Base-by-base conservation (phyloP, 805 yeast species). In the Tanozyma kutaoensis region DNA sequence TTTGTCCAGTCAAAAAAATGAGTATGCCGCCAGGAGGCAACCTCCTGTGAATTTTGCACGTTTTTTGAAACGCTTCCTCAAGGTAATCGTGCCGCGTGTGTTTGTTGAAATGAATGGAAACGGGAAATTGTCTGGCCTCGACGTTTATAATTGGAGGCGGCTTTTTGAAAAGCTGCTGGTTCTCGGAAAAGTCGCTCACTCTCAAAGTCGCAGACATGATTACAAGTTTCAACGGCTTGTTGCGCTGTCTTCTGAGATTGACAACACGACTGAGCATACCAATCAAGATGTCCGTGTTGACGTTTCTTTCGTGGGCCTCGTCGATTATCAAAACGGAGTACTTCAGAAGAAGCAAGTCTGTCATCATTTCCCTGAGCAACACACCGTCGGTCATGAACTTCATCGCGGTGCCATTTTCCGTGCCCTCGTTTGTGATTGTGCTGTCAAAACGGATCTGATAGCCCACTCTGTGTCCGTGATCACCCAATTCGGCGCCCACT, bases 131-230 rank as follows among this genome's bases (percentile, higher is more conserved):
- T 49, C 99, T 71, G 1, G 97, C 93, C 28, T 80, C 88, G 10
- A 91, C 85, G 38, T 77, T 77, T 20, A 93, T 54, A 20, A 93
- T 70, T 2, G 98, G 98, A 1, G 98, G 98, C 0, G 80, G 74
- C 0, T 44, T 40, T 12, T 62, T 50, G 43, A 93, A 91, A 18
- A 93, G 56, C 2, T 63, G 52, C 11, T 52, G 46, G 48, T 91
- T 91, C 42, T 85, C 93, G 28, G 95, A 72, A 45, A 91, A 91
- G 49, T 91, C 99, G 11, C 88, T 56, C 1, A 91, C 97, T 41
- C 97, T 65, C 32, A 91, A 63, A 0, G 99, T 91, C 12, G 99
- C 99, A 24, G 97, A 86, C 99, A 91, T 91, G 40, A 91, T 76
- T 15, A 91, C 69, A 32, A 91, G 53, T 48, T 88, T 91, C 33